Evolutionary conservation across 1,284 basidiomycete genomes (phyloP).

Genomic region (Termitomyces sp.): DNA sequence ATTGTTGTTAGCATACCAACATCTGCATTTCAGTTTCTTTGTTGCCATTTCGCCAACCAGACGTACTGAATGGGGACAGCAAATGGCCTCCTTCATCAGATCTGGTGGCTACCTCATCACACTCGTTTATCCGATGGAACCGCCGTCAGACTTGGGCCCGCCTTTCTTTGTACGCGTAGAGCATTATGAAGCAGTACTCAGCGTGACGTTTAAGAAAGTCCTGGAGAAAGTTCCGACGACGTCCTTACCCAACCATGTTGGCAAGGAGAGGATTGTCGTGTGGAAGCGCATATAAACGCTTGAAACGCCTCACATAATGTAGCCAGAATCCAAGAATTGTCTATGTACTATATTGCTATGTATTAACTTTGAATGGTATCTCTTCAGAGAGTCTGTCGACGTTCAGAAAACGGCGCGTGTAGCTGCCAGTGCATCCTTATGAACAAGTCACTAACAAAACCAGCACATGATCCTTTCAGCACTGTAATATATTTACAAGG

Average conservation of each 20-base stretch:
- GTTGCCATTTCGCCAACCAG: constrained; percentile 59
- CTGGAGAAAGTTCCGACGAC: constrained; percentile 47
- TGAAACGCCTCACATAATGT: background rate
- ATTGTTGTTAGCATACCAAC: background rate
- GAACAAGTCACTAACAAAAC: too few relatives aligned
- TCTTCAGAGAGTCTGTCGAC: too few relatives aligned
- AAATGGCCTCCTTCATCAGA: constrained; percentile 54
- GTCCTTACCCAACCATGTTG: constrained; percentile 35
- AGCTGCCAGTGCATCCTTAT: too few relatives aligned
- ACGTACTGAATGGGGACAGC: constrained; percentile 51
- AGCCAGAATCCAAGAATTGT: background rate
- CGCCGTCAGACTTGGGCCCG: constrained; percentile 44
- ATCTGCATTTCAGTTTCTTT: constrained; percentile 48
- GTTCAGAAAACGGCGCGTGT: too few relatives aligned
- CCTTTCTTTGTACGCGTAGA: constrained; percentile 59
- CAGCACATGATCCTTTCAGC: too few relatives aligned
- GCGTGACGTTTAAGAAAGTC: constrained; percentile 50
- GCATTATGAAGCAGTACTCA: constrained; percentile 53
- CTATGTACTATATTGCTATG: too few relatives aligned
- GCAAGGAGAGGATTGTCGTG: constrained; percentile 45
- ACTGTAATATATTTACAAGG: too few relatives aligned
- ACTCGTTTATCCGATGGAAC: constrained; percentile 44
- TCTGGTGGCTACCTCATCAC: constrained; percentile 61
- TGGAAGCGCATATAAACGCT: constrained; percentile 34
- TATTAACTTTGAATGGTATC: too few relatives aligned